phyloP scores from a whole-genome alignment of 352 stramenopile genomes.

The Pythium rishiriense region DNA sequence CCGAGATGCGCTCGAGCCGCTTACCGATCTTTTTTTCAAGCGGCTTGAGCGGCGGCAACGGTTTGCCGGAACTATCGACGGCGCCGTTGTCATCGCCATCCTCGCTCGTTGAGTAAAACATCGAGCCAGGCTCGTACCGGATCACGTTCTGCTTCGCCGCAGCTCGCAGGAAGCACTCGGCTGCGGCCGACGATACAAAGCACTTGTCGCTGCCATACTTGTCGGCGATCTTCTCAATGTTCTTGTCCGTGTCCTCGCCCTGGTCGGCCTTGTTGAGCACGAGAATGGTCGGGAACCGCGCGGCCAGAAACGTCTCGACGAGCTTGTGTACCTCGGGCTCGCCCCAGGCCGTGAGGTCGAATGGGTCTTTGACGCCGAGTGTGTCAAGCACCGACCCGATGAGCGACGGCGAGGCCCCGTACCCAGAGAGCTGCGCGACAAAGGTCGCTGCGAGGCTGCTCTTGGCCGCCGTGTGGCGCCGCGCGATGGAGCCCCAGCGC shows the following conservation, averaged over 20 bases:
- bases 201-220: slow-evolving; percentile 87
- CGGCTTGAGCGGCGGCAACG: slow-evolving; percentile 49
- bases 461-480: slow-evolving; percentile 74
- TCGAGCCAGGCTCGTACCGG: slow-evolving; percentile 82
- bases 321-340: slow-evolving; percentile 72
- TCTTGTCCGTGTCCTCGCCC: slow-evolving; percentile 81
- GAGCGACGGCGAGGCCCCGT: slow-evolving; percentile 73
- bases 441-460: slow-evolving; percentile 69
- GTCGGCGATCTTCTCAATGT: slow-evolving; percentile 87
- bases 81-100: slow-evolving; percentile 67
- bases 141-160: slow-evolving; percentile 78
- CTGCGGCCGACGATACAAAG: slow-evolving; percentile 85
- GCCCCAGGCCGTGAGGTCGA: slow-evolving; percentile 53
- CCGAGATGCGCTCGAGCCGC: slow-evolving; percentile 83
- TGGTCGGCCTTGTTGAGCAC: slow-evolving; percentile 91
- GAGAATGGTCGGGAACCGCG: slow-evolving; percentile 86
- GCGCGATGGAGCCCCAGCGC: slow-evolving; percentile 76
- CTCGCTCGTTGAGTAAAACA: slow-evolving; percentile 80
- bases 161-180: slow-evolving; percentile 81
- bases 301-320: slow-evolving; percentile 74
- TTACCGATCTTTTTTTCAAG: slow-evolving; percentile 79
- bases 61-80: slow-evolving; percentile 23
- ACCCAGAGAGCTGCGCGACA: slow-evolving; percentile 74
- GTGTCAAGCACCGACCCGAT: slow-evolving; percentile 72
- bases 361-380: slow-evolving; percentile 61